Evolutionary conservation across 306 rosid genomes (phyloP).

Genomic region (Cucumis cinereus): DNA sequence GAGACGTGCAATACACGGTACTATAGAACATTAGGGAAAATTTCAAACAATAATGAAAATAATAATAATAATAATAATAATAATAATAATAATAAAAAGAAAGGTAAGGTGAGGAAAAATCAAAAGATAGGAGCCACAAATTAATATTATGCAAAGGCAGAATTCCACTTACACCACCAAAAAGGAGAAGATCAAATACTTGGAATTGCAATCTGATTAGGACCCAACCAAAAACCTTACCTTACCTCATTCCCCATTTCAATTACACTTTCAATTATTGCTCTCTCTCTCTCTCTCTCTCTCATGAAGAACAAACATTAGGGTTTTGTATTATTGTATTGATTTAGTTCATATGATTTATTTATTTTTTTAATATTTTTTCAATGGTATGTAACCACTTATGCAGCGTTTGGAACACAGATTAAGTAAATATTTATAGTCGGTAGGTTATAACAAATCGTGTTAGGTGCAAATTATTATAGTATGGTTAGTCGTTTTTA

Average conservation of each 20-base stretch:
- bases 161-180: background rate
- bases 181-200: background rate
- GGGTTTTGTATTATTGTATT: too few relatives aligned
- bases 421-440: too few relatives aligned
- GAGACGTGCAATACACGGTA: background rate
- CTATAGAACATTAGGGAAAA: background rate
- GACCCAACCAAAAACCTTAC: background rate
- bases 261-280: background rate
- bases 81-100: too few relatives aligned
- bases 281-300: background rate
- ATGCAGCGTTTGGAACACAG: too few relatives aligned
- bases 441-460: too few relatives aligned
- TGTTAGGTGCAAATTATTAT: too few relatives aligned
- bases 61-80: too few relatives aligned
- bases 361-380: too few relatives aligned
- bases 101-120: background rate
- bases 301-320: background rate
- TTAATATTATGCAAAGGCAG: background rate
- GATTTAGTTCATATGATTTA: too few relatives aligned
- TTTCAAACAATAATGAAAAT: too few relatives aligned
- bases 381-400: too few relatives aligned
- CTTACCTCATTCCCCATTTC: background rate
- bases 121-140: background rate
- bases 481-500: too few relatives aligned
- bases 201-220: slow-evolving; percentile 2